Evolutionary conservation across 805 yeast species (phyloP).

Genomic region (Alloascoidea africana): DNA sequence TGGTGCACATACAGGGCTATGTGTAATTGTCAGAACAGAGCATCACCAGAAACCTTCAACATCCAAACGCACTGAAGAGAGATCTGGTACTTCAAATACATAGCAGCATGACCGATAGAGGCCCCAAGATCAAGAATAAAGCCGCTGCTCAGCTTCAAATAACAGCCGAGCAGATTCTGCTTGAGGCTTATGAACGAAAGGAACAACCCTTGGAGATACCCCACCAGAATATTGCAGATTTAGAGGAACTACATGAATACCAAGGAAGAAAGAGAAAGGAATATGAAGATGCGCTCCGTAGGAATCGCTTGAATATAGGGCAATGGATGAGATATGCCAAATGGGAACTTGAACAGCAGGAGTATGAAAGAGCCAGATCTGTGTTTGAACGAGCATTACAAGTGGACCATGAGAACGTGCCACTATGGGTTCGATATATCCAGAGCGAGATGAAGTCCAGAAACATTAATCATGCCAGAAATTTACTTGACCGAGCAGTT

Average conservation of each 20-base stretch:
- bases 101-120: constrained; percentile 11
- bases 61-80: too few species aligned
- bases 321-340: constrained; percentile 91
- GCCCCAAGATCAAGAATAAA: constrained; percentile 21
- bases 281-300: constrained; percentile 73
- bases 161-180: constrained; percentile 47
- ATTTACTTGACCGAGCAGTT: constrained; percentile 66
- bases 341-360: constrained; percentile 74
- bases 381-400: constrained; percentile 77
- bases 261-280: constrained; percentile 70
- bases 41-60: too few species aligned
- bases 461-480: constrained; percentile 80
- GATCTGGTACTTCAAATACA: too few species aligned
- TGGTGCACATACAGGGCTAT: too few species aligned
- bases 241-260: constrained; percentile 64
- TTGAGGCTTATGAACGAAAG: constrained; percentile 41
- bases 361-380: constrained; percentile 67
- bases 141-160: constrained; percentile 38
- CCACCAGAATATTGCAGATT: constrained; percentile 42
- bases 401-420: constrained; percentile 60
- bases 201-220: constrained; percentile 25
- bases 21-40: too few species aligned
- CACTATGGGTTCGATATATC: constrained; percentile 76
- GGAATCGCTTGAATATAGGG: constrained; percentile 66
- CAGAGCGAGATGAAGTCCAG: constrained; percentile 59